Evolutionary conservation across 768 basidiomycete species (phyloP).

Genomic region (Lactifluus echinatus): DNA sequence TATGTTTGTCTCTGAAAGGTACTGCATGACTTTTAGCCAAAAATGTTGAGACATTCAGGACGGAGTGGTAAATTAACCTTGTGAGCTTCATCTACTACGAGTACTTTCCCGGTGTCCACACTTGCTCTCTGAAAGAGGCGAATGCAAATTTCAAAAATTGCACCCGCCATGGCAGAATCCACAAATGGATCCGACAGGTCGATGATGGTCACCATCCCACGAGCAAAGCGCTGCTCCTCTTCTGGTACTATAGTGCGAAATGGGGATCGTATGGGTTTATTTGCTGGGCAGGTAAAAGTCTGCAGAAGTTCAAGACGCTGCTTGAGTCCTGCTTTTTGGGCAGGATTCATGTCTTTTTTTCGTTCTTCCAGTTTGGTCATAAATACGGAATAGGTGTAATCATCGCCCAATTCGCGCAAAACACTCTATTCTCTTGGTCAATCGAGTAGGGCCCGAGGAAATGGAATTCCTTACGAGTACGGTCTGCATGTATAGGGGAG

Average conservation of each 20-base stretch:
- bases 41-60: background rate
- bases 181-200: conserved; percentile 71
- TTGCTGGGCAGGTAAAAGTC: conserved; percentile 41
- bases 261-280: conserved; percentile 6
- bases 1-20: conserved; percentile 41
- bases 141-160: conserved; percentile 60
- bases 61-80: conserved; percentile 37
- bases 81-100: conserved; percentile 70
- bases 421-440: conserved; percentile 37
- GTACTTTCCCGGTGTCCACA: conserved; percentile 54
- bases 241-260: background rate
- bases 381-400: conserved; percentile 46
- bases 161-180: conserved; percentile 57
- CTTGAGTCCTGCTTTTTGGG: conserved; percentile 46
- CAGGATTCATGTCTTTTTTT: conserved; percentile 46
- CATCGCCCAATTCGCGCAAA: conserved; percentile 53
- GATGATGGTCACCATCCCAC: conserved; percentile 56
- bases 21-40: conserved; percentile 33
- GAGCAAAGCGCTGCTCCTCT: conserved; percentile 35
- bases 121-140: conserved; percentile 56
- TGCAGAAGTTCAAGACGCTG: conserved; percentile 56
- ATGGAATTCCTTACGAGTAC: conserved; percentile 45
- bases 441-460: background rate
- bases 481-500: conserved; percentile 63
- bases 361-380: conserved; percentile 36